A percentile compares a stretch with the other conserved stretches of the same genome.
Conservation (phyloP, 2,329 filamentous ascomycete species). For the Aotearoamyces nothofagi region DNA sequence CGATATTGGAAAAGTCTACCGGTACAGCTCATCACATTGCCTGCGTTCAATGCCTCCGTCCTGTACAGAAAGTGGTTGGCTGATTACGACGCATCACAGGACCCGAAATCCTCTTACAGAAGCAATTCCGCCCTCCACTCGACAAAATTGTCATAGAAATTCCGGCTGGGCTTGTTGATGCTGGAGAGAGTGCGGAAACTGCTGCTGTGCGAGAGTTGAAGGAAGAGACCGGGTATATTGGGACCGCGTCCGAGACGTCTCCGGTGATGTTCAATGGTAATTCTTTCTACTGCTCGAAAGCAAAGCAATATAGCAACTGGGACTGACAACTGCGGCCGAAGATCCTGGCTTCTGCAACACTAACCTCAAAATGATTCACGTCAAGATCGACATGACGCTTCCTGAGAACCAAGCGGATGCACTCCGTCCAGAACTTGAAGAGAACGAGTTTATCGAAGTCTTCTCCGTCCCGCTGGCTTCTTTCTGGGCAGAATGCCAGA, state of each 20-base stretch:
- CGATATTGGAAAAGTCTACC: conserved; percentile 41
- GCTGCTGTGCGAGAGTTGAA: conserved; percentile 47
- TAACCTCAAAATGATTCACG: conserved; percentile 39
- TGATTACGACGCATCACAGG: conserved; percentile 13
- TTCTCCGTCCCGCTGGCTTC: conserved; percentile 30
- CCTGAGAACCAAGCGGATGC: conserved; percentile 26
- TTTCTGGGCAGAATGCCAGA: conserved; percentile 28
- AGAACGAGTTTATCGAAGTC: conserved; percentile 36
- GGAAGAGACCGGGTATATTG: conserved; percentile 54
- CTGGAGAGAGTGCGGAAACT: conserved; percentile 42
- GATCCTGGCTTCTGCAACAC: conserved; percentile 53
- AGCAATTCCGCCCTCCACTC: conserved; percentile 50
- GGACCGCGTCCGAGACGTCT: conserved; percentile 36
- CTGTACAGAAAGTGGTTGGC: too few relatives aligned
- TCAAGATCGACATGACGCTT: conserved; percentile 28
- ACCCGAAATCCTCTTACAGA: conserved; percentile 46
- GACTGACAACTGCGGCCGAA: too few relatives aligned
- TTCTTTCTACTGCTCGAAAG: background rate
- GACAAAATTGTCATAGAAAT: conserved; percentile 45
- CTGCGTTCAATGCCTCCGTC: too few relatives aligned
- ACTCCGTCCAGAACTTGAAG: conserved; percentile 29
- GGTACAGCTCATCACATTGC: too few relatives aligned
- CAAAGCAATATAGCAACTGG: too few relatives aligned
- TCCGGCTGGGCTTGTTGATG: conserved; percentile 48
- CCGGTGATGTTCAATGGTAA: conserved; percentile 49